phyloP scores from a whole-genome alignment of 208 protist genomes.

The Angomonas deanei region DNA sequence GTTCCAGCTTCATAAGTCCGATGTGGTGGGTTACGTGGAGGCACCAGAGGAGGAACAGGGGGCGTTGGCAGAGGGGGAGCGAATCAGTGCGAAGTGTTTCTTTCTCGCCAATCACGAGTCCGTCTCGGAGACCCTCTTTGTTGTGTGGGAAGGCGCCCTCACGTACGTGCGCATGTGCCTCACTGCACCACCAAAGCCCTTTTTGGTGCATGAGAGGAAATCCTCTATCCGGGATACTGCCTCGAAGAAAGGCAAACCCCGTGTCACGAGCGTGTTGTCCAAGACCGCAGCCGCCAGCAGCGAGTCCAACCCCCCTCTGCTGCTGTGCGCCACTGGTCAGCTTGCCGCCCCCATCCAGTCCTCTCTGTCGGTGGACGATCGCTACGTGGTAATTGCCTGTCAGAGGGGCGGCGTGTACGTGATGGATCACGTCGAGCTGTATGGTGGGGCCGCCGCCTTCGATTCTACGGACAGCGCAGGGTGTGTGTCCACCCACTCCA shows the following conservation, averaged over 20 bases:
- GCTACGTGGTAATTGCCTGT: background rate
- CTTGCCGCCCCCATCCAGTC: background rate
- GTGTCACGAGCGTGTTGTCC: background rate
- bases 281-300: background rate
- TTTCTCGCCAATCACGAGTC: background rate
- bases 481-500: too few species aligned
- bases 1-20: background rate
- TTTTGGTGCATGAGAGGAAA: background rate
- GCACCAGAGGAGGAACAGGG: background rate
- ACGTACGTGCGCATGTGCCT: constrained; percentile 2
- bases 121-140: background rate
- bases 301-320: background rate
- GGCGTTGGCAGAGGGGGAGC: background rate
- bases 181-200: background rate
- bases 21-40: background rate
- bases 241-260: background rate
- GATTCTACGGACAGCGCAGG: too few species aligned
- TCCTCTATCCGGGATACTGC: background rate
- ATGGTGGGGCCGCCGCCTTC: background rate
- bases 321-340: background rate
- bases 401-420: background rate
- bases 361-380: background rate
- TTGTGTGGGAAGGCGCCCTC: background rate
- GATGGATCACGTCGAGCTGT: background rate
- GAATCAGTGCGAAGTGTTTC: background rate